A percentile compares a stretch with the other conserved stretches of the same genome.
These are phyloP conservation scores for Solanum etuberosum DNA, from an alignment of 257 asterid genomes.

Conservation along the genomic window DNA sequence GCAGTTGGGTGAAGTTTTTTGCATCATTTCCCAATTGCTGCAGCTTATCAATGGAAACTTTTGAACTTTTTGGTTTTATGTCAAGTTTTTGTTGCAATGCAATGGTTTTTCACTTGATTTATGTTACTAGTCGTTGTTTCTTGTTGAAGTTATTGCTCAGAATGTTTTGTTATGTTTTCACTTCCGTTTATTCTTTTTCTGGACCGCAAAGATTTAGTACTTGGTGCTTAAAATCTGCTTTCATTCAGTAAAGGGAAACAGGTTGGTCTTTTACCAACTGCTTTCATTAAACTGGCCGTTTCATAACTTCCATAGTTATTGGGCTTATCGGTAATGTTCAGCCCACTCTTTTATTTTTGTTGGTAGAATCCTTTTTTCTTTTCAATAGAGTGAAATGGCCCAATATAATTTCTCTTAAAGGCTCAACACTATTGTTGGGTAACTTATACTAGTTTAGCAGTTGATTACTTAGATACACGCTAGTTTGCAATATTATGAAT, in stretches of 20 bases:
- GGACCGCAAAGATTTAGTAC: neutral
- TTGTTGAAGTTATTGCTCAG: neutral
- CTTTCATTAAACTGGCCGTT: neutral
- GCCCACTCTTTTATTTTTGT: no score
- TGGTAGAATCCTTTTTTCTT: no score
- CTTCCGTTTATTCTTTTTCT: no score
- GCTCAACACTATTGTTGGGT: neutral
- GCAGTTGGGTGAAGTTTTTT: constrained; percentile 2
- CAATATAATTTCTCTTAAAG: neutral
- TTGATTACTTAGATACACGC: neutral
- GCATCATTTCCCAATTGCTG: neutral
- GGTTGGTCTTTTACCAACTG: neutral
- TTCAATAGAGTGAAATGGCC: neutral
- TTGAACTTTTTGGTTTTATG: neutral
- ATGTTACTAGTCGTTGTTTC: neutral
- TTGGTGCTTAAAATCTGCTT: neutral
- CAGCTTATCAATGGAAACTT: neutral
- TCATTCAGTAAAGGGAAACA: neutral
- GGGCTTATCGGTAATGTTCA: neutral
- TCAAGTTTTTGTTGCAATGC: neutral
- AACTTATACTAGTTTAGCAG: no score
- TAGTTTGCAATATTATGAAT: neutral
- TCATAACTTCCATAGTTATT: neutral
- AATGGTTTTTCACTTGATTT: neutral
- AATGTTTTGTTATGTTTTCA: neutral